phyloP scores from a whole-genome alignment of 1,139 yeast genomes.

The Candida freyschussii region DNA sequence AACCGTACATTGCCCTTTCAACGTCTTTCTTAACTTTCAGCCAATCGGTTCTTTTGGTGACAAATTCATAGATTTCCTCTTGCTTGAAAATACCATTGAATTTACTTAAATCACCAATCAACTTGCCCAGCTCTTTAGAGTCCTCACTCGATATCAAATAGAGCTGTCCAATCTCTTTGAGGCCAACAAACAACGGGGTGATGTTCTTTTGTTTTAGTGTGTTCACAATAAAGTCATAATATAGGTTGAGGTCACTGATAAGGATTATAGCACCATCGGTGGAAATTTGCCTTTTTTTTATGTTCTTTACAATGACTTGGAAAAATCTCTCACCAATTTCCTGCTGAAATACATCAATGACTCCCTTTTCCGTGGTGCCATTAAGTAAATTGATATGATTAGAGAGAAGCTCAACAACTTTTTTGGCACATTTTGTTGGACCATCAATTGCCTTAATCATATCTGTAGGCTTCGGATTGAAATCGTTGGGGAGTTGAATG shows the following conservation, averaged over 20 bases:
- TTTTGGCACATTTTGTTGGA: slow-evolving; percentile 67
- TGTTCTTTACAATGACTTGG: slow-evolving; percentile 65
- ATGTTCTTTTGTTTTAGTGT: slow-evolving; percentile 65
- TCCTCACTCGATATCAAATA: slow-evolving; percentile 70
- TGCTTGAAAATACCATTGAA: slow-evolving; percentile 89
- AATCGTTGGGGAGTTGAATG: slow-evolving; percentile 50
- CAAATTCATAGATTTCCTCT: slow-evolving; percentile 91
- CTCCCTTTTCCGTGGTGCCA: slow-evolving; percentile 83
- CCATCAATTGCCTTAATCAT: slow-evolving; percentile 35
- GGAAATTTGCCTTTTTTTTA: slow-evolving; percentile 66
- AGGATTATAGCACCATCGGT: slow-evolving; percentile 78
- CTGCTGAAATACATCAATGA: slow-evolving; percentile 89
- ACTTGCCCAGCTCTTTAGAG: slow-evolving; percentile 78
- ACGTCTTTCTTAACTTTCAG: slow-evolving; percentile 66
- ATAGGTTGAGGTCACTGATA: slow-evolving; percentile 68
- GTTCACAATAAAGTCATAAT: slow-evolving; percentile 62
- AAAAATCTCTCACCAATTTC: slow-evolving; percentile 89
- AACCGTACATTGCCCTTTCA: slow-evolving; percentile 92
- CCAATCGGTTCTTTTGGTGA: slow-evolving; percentile 89
- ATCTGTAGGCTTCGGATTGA: slow-evolving; percentile 39
- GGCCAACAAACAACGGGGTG: slow-evolving; percentile 71
- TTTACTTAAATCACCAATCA: slow-evolving; percentile 77
- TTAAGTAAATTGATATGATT: slow-evolving; percentile 72
- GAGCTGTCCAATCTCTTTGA: slow-evolving; percentile 80
- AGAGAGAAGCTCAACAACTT: slow-evolving; percentile 56